Evolutionary conservation across 1,284 basidiomycete genomes (phyloP).

Genomic region (Cryptococcus sp.): DNA sequence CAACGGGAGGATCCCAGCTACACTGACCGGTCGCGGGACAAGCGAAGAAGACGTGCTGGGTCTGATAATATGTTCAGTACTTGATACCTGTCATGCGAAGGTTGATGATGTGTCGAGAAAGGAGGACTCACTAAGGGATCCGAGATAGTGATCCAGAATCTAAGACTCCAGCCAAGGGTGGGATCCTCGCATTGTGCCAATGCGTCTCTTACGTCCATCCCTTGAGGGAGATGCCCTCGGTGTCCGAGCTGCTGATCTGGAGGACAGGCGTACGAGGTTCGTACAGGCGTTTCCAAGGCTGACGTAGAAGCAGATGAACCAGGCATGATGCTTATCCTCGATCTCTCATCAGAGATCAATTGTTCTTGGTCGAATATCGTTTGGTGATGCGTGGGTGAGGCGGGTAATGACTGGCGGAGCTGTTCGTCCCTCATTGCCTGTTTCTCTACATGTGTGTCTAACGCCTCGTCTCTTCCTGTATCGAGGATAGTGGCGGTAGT

Average conservation of each 20-base stretch:
- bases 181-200: slow-evolving; percentile 45
- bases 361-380: too few relatives aligned
- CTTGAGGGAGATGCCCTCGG: slow-evolving; percentile 20
- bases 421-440: slow-evolving; percentile 15
- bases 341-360: too few relatives aligned
- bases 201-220: slow-evolving; percentile 39
- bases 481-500: neutral
- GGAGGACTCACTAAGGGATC: slow-evolving; percentile 45
- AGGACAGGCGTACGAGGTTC: neutral
- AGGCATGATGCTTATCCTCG: too few relatives aligned
- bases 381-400: too few relatives aligned
- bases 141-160: slow-evolving; percentile 52
- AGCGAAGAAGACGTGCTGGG: slow-evolving; percentile 80
- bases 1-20: slow-evolving; percentile 87
- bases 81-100: neutral
- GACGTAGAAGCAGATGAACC: too few relatives aligned
- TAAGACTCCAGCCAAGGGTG: slow-evolving; percentile 45
- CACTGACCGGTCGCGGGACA: slow-evolving; percentile 79
- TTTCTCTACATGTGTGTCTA: slow-evolving; percentile 16
- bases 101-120: neutral
- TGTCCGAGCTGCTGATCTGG: slow-evolving; percentile 11
- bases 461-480: neutral
- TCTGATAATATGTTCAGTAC: slow-evolving; percentile 56
- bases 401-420: neutral
- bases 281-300: too few relatives aligned